Evolutionary conservation across 108 stramenopile genomes (phyloP).

Genomic region (Pseudonitzschia multiseries): DNA sequence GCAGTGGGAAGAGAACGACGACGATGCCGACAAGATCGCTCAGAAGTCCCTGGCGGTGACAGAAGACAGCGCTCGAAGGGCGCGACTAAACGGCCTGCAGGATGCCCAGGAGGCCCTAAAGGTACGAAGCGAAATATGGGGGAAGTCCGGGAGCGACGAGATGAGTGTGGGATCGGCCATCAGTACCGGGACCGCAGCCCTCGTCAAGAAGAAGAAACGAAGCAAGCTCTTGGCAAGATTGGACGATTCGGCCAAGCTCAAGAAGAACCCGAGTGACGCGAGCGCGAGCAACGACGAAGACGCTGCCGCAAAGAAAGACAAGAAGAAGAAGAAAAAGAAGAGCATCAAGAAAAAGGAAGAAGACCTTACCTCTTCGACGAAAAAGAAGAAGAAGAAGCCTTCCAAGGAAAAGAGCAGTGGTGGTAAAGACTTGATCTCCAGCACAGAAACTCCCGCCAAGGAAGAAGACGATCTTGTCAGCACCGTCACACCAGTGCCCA

Average conservation of each 20-base stretch:
- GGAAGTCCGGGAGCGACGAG: neutral
- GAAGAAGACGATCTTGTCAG: neutral
- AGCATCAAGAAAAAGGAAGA: neutral
- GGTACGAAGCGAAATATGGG: slow-evolving; percentile 12
- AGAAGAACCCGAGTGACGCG: neutral
- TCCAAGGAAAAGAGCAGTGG: neutral
- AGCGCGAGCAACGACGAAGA: neutral
- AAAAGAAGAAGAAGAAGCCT: neutral
- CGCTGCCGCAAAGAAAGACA: neutral
- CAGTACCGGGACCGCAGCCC: neutral
- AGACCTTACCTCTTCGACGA: neutral
- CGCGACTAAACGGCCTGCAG: slow-evolving; percentile 17
- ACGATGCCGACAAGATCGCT: slow-evolving; percentile 23
- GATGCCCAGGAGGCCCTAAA: slow-evolving; percentile 27
- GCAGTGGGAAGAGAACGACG: slow-evolving; percentile 27
- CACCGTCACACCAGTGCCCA: neutral
- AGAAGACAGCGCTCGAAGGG: slow-evolving; percentile 16
- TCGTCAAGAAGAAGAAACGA: slow-evolving; percentile 12
- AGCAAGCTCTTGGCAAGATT: slow-evolving; percentile 10
- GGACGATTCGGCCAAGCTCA: slow-evolving; percentile 3
- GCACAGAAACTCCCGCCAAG: neutral
- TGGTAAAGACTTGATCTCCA: neutral
- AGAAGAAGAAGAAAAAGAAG: slow-evolving; percentile 13
- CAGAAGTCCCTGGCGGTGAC: slow-evolving; percentile 7
- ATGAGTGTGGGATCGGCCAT: slow-evolving; percentile 14